These are phyloP conservation scores for Prunus fruticosa DNA, from an alignment of 306 rosid species.

Conservation along the genomic window DNA sequence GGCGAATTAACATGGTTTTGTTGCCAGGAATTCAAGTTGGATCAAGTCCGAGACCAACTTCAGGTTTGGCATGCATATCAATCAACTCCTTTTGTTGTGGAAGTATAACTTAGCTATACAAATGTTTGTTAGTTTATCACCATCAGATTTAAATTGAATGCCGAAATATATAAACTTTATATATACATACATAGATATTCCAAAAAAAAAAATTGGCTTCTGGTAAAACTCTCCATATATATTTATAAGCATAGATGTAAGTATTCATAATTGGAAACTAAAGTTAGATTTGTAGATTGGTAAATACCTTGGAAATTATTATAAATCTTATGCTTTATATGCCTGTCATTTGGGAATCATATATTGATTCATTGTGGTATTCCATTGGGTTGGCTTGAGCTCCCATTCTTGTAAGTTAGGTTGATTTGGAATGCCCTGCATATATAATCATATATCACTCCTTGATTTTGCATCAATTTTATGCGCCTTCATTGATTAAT, in stretches of 20 bases:
- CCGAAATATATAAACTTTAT: not conserved
- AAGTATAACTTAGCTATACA: not conserved
- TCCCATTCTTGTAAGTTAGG: not conserved
- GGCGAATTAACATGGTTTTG: conserved; percentile 32
- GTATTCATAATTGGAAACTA: too few species aligned
- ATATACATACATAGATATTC: not conserved
- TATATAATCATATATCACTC: not conserved
- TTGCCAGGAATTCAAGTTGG: conserved; percentile 82
- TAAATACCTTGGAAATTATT: not conserved
- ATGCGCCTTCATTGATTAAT: not conserved
- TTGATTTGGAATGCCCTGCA: not conserved
- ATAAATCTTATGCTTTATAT: not conserved
- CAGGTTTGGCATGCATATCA: conserved; percentile 53
- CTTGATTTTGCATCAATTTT: not conserved
- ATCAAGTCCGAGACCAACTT: conserved; percentile 77
- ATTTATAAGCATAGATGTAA: too few species aligned
- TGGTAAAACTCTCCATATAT: not conserved
- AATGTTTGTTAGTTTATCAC: not conserved
- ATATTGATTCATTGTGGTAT: not conserved
- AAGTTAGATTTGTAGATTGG: not conserved
- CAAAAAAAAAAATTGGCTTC: not conserved
- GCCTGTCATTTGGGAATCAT: not conserved
- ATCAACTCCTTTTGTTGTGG: not conserved
- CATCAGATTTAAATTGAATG: not conserved
- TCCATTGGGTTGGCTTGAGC: not conserved